These are phyloP conservation scores for Neophaeococcomyces aloes DNA, from an alignment of 2,329 filamentous ascomycete species.

Conservation along the genomic window DNA sequence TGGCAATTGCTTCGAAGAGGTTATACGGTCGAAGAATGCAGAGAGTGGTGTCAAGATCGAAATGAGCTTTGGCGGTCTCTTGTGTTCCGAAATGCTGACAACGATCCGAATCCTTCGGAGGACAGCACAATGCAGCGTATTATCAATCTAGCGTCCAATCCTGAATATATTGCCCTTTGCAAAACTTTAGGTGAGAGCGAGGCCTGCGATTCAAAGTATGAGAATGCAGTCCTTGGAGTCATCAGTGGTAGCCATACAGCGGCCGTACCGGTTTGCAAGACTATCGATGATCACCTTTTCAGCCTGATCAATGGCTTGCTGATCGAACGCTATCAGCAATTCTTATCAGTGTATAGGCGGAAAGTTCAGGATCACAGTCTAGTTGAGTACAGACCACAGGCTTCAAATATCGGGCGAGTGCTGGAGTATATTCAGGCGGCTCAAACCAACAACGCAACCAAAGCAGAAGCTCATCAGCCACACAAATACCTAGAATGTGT, in stretches of 20 bases:
- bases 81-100: constrained; percentile 56
- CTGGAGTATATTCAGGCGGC: constrained; percentile 12
- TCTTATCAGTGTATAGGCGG: constrained; percentile 37
- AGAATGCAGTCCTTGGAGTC: constrained; percentile 81
- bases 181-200: constrained; percentile 46
- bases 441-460: constrained; percentile 20
- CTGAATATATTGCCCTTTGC: constrained; percentile 16
- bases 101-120: constrained; percentile 29
- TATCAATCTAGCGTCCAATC: constrained; percentile 18
- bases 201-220: constrained; percentile 58
- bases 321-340: constrained; percentile 67
- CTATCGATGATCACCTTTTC: constrained; percentile 81
- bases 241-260: constrained; percentile 74
- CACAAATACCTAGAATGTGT: constrained; percentile 36
- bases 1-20: constrained; percentile 86
- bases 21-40: constrained; percentile 60
- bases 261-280: constrained; percentile 63
- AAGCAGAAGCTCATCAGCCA: constrained; percentile 32
- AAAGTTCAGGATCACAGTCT: constrained; percentile 37
- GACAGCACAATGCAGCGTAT: constrained; percentile 23
- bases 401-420: constrained; percentile 9
- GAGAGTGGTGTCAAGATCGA: constrained; percentile 74
- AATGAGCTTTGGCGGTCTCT: constrained; percentile 85
- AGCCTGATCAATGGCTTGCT: constrained; percentile 79
- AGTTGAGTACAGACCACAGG: constrained; percentile 10